Conservation (phyloP, 1,284 basidiomycete genomes). For the Porogramme epimiltina region DNA sequence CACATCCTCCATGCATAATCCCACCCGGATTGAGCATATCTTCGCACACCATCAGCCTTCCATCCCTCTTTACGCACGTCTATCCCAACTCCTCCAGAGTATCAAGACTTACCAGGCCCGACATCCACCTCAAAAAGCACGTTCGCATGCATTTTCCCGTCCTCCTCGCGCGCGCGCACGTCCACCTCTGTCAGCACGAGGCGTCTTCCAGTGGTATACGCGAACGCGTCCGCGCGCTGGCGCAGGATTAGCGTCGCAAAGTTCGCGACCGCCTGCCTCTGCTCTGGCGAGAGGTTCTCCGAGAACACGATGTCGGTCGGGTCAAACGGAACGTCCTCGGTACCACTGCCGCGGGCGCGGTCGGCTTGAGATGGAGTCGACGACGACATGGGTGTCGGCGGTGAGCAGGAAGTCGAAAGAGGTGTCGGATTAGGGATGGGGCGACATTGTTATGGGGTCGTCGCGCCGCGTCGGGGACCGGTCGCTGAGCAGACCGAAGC, state of each 20-base stretch:
- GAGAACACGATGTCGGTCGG: background rate
- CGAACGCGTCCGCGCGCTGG: constrained; percentile 5
- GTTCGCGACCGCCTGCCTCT: constrained; percentile 7
- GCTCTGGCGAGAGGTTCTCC: constrained; percentile 8
- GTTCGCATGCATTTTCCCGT: constrained; percentile 14
- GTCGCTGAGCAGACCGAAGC: no score
- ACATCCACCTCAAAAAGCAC: constrained; percentile 13
- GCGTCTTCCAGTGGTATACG: constrained; percentile 4
- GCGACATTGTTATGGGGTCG: no score
- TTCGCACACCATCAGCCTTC: background rate
- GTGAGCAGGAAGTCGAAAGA: no score
- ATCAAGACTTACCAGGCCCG: constrained; percentile 4
- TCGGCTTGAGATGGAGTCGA: no score
- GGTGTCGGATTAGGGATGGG: no score
- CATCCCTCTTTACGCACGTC: background rate
- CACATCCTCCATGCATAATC: constrained; percentile 14
- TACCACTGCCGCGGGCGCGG: no score
- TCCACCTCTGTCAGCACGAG: constrained; percentile 10
- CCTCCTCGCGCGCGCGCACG: constrained; percentile 7
- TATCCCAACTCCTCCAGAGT: no score
- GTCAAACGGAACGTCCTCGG: no score
- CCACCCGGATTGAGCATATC: constrained; percentile 15
- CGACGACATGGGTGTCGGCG: no score
- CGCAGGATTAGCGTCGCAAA: constrained; percentile 10
- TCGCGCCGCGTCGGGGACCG: no score